A percentile compares a stretch with the other conserved stretches of the same genome.
These are phyloP conservation scores for Diplosphaera chodatii DNA, from an alignment of 139 green algal genomes.

Conservation along the genomic window DNA sequence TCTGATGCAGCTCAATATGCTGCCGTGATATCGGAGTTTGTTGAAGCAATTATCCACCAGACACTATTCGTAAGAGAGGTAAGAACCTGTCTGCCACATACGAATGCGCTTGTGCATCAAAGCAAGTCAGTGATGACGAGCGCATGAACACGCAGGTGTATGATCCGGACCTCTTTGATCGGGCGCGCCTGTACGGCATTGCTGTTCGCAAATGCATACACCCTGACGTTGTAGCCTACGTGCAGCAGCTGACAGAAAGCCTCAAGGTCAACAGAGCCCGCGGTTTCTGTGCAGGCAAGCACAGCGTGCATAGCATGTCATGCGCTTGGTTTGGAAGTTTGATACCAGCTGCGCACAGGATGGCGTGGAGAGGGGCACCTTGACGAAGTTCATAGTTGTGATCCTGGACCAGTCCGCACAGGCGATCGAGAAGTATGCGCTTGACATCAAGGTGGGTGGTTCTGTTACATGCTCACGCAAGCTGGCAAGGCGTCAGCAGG, in stretches of 20 bases:
- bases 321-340: neutral
- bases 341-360: slow-evolving; percentile 6
- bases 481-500: neutral
- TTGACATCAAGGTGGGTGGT: slow-evolving; percentile 29
- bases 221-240: slow-evolving; percentile 36
- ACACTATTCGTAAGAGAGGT: slow-evolving; percentile 34
- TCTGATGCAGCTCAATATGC: neutral
- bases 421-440: slow-evolving; percentile 31
- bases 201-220: slow-evolving; percentile 28
- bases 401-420: slow-evolving; percentile 8
- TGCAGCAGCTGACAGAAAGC: slow-evolving; percentile 14
- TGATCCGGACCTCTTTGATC: slow-evolving; percentile 31
- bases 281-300: neutral
- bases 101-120: neutral
- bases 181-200: slow-evolving; percentile 31
- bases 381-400: slow-evolving; percentile 32
- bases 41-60: slow-evolving; percentile 38
- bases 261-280: no score
- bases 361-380: slow-evolving; percentile 11
- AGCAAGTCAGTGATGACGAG: no score
- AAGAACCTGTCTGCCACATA: slow-evolving; percentile 2
- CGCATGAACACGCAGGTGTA: neutral
- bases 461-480: neutral
- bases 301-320: neutral
- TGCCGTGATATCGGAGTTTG: slow-evolving; percentile 27